phyloP scores from a whole-genome alignment of 2,329 filamentous ascomycete genomes.

The Colletotrichum sp. region DNA sequence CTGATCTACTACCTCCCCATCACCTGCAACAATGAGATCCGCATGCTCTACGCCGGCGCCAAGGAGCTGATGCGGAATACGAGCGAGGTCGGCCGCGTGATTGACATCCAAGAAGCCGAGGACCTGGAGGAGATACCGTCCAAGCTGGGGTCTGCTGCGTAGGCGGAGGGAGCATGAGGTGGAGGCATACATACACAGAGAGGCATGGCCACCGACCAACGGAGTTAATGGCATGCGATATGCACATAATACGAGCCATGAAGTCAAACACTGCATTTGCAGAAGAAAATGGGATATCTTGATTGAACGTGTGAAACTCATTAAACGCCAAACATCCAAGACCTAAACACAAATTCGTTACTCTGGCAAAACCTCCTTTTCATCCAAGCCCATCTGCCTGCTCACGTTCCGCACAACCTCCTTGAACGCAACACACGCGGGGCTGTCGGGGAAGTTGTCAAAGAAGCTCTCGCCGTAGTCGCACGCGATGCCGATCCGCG shows the following conservation, averaged over 20 bases:
- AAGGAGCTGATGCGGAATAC: slow-evolving; percentile 96
- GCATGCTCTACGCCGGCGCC: slow-evolving; percentile 95
- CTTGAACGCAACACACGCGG: slow-evolving; percentile 83
- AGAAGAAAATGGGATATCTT: background rate
- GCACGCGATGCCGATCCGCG: slow-evolving; percentile 93
- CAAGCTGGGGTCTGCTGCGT: slow-evolving; percentile 50
- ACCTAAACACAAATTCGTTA: slow-evolving; percentile 18
- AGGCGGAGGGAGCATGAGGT: background rate
- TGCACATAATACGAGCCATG: slow-evolving; percentile 15
- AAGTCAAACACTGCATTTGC: background rate
- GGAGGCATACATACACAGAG: background rate
- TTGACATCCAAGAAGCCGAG: slow-evolving; percentile 82
- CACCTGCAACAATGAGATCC: slow-evolving; percentile 84
- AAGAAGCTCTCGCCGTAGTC: slow-evolving; percentile 98
- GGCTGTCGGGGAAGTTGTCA: slow-evolving; percentile 90
- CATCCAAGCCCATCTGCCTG: slow-evolving; percentile 66
- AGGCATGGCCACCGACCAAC: background rate
- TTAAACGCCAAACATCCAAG: background rate
- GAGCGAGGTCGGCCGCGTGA: slow-evolving; percentile 84
- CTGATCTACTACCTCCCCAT: slow-evolving; percentile 93
- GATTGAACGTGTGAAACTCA: background rate
- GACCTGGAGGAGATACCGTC: slow-evolving; percentile 83
- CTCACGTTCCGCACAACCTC: slow-evolving; percentile 78
- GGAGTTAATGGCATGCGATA: background rate
- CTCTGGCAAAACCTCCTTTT: slow-evolving; percentile 56